Conservation (phyloP, 768 basidiomycete species). For the Fistulinella prunicolor region DNA sequence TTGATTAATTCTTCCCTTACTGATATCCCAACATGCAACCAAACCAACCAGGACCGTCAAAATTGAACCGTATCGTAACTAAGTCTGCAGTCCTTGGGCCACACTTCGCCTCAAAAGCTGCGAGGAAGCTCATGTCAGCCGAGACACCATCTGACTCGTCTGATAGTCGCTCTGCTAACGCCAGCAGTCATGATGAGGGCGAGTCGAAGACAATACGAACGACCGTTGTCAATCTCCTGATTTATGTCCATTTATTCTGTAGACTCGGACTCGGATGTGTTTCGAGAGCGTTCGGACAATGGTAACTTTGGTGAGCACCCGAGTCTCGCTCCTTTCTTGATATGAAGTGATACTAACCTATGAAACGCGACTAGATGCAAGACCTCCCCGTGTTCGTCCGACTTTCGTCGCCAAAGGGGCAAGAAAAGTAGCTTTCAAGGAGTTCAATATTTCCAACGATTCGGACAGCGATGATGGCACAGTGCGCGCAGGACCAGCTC, state of each 20-base stretch:
- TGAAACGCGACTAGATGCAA: conserved; percentile 4
- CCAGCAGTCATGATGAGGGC: conserved; percentile 7
- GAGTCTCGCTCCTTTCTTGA: neutral
- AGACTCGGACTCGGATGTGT: conserved; percentile 19
- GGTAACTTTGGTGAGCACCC: conserved; percentile 3
- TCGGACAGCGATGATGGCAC: conserved; percentile 16
- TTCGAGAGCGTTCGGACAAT: neutral
- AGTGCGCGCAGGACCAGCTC: conserved; percentile 9
- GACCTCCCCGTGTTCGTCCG: neutral
- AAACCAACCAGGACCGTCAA: neutral
- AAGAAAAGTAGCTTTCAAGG: conserved; percentile 9
- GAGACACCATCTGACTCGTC: conserved; percentile 8
- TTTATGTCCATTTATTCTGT: neutral
- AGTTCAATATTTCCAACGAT: conserved; percentile 9
- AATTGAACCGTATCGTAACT: neutral
- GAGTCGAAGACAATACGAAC: conserved; percentile 4
- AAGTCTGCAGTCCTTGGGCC: conserved; percentile 1
- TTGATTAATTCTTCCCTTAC: conserved; percentile 7
- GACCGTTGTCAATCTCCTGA: neutral
- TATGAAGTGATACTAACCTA: neutral
- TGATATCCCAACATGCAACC: conserved; percentile 11
- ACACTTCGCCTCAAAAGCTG: conserved; percentile 10
- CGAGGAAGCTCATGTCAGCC: conserved; percentile 9
- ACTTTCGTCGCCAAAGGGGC: neutral
- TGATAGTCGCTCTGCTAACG: neutral